Percentiles rank a stretch among this genome's conserved stretches.
Evolutionary conservation across 139 green algal genomes (phyloP).

Genomic region (Volvox africanus): DNA sequence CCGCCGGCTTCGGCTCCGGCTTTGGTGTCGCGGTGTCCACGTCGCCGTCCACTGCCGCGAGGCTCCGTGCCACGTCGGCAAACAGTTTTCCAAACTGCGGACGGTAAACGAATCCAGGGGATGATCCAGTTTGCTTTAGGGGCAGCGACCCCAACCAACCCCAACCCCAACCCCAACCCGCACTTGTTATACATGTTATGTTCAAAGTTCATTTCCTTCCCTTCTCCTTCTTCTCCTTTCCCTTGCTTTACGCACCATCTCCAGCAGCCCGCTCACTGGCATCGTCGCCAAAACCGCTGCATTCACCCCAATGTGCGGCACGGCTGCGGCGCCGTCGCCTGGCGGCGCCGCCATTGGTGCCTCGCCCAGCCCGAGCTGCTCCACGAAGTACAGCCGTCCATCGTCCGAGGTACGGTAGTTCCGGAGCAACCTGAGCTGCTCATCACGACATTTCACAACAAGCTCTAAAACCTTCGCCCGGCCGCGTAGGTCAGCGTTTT

Average conservation of each 20-base stretch:
- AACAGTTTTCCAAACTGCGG: constrained; percentile 4
- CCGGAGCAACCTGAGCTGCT: constrained; percentile 11
- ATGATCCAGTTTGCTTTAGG: too few species aligned
- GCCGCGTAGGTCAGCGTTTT: constrained; percentile 22
- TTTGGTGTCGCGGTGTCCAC: not conserved
- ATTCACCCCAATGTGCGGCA: not conserved
- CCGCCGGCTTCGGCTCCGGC: not conserved
- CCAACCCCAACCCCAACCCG: too few species aligned
- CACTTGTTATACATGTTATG: too few species aligned
- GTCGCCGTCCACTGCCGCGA: not conserved
- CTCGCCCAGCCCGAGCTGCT: not conserved
- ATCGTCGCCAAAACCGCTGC: not conserved
- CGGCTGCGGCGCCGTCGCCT: not conserved
- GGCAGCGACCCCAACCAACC: too few species aligned
- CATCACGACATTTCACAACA: not conserved
- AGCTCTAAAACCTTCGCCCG: constrained; percentile 15
- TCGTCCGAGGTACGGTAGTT: not conserved
- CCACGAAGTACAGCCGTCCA: not conserved
- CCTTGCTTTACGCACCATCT: not conserved
- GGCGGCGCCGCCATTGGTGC: not conserved
- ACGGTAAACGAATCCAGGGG: too few species aligned
- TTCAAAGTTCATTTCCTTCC: too few species aligned
- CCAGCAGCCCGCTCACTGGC: not conserved
- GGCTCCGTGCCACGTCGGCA: not conserved
- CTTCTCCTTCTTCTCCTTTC: too few species aligned